phyloP scores from a whole-genome alignment of 2,329 filamentous ascomycete species.

The Colletotrichum lentis region DNA sequence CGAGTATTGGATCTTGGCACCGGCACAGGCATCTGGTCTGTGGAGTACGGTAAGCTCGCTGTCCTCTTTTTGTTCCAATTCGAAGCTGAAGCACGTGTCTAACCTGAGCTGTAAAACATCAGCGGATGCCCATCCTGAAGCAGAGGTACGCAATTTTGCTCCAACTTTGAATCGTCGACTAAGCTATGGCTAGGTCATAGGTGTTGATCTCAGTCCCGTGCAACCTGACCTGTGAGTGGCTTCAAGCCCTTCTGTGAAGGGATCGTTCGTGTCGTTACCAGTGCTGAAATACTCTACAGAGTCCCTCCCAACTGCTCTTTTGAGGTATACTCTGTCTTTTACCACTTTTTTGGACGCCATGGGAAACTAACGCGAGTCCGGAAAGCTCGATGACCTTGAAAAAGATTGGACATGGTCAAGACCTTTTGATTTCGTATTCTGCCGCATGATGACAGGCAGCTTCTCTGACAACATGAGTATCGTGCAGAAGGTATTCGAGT shows the following conservation, averaged over 20 bases:
- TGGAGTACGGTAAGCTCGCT: slow-evolving; percentile 50
- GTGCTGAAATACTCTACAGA: slow-evolving; percentile 38
- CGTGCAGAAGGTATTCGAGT: background rate
- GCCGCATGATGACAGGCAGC: slow-evolving; percentile 45
- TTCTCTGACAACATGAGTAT: slow-evolving; percentile 39
- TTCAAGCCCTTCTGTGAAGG: too few species aligned
- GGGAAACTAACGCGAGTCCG: background rate
- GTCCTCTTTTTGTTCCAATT: too few species aligned
- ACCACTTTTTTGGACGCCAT: background rate
- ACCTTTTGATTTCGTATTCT: slow-evolving; percentile 53
- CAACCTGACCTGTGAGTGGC: slow-evolving; percentile 47
- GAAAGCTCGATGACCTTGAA: slow-evolving; percentile 50
- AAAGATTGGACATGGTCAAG: slow-evolving; percentile 50
- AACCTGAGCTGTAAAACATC: slow-evolving; percentile 20
- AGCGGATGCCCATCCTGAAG: slow-evolving; percentile 45
- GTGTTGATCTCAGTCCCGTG: slow-evolving; percentile 54
- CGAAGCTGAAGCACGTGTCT: background rate
- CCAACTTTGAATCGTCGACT: background rate
- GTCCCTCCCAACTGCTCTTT: slow-evolving; percentile 61
- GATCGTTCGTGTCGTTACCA: background rate
- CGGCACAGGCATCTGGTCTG: slow-evolving; percentile 55
- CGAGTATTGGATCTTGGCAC: slow-evolving; percentile 57
- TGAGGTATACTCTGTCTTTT: slow-evolving; percentile 43
- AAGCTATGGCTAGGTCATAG: slow-evolving; percentile 43
- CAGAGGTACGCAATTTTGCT: slow-evolving; percentile 38